Base-by-base conservation (phyloP, 495 filamentous ascomycete species). In the Neurospora sp. region DNA sequence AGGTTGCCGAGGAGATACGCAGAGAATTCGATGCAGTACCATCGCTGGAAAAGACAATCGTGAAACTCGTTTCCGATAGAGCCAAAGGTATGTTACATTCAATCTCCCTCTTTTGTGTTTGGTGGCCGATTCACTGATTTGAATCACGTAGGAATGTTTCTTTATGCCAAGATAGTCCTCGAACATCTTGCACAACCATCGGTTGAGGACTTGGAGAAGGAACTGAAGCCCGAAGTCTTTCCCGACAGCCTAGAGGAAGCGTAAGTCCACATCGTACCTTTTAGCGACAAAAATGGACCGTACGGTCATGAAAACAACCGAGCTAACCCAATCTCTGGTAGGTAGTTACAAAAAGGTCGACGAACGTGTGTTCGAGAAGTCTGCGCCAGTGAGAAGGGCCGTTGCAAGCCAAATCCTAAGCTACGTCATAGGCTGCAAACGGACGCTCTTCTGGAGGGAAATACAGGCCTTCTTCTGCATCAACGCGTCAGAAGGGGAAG, bases 401-500 rank as follows among this genome's bases (percentile, higher is more conserved):
- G 21, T 3, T 39, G 69, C 69, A 13, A 36, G n/a, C 11, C 1
- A 70, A 38, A 15, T 36, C 24, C 24, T 21, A 37, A 38, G 31
- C 39, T 39, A 38, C n/a, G 69, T 70, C 7, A 39, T 39, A 7
- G n/a, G 31, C 31, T 36, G 36, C 24, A 40, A 70, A 9, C 28
- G 69, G 13, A 39, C 39, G 36, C 39, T 70, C 11, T 70, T 70
- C 34, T 36, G 36, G 69, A 36, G 36, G 17, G 69, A 70, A 21
- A 70, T 70, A 70, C 69, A 70, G 39, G 69, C 69, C 2, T 70
- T 70, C 24, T 39, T 70, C 34, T 70, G 69, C 36, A 70, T 70
- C 36, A 15, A 70, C 10, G 19, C 69, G 9, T 13, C 21, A 13
- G 5, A 37, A 9, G 34, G 24, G n/a, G 36, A 38, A 70, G 36